Evolutionary conservation across 2,329 filamentous ascomycete species (phyloP), one percentile per base, ranked within the genome.

Genomic region (Phyllosticta citriasiana): DNA sequence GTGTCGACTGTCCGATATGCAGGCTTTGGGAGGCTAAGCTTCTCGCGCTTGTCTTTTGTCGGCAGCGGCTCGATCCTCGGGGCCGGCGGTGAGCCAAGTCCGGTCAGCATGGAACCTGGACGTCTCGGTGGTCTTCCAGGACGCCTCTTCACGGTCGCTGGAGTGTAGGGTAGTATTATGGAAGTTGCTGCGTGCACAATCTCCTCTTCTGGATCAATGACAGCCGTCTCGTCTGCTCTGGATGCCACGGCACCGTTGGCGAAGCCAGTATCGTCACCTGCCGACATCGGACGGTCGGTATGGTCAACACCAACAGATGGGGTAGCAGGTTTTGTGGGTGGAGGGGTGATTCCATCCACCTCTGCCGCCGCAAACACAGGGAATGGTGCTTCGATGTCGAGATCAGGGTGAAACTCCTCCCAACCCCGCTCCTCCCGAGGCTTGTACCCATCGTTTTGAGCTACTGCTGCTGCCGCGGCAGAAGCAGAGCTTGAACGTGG

Each of bases 351-450:
- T 22, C 91, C 90, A 71, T 97, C 93, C 6, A 97, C 87, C 66
- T 96, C 89, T 64, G 94, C 87, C 1, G 91, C 86, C 56, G 83
- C 85, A 70, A 92, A 92, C 2, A 96, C 80, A 66, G 88, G 84
- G 65, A 97, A 88, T 3, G 83, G 84, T 12, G 82, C 82, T 61
- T 96, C 91, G 56, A 97, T 91, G 76, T 97, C 92, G 58, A 99
- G 83, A 68, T 97, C 90, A 0, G 91, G 91, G 74, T 99, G 94
- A 66, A 97, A 97, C 72, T 99, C 94, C 70, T 97, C 92, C 91
- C 93, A 99, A 58, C 91, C 90, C 64, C 93, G 86, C 77, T 99
- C 94, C 76, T 99, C 94, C 70, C 94, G 84, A 33, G 94, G 94
- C 73, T 99, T 99, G 76, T 97, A 97, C 57, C 93, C 92, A 78